Base-by-base conservation (phyloP, 305 asterid species). In the Fraxinus latifolia region DNA sequence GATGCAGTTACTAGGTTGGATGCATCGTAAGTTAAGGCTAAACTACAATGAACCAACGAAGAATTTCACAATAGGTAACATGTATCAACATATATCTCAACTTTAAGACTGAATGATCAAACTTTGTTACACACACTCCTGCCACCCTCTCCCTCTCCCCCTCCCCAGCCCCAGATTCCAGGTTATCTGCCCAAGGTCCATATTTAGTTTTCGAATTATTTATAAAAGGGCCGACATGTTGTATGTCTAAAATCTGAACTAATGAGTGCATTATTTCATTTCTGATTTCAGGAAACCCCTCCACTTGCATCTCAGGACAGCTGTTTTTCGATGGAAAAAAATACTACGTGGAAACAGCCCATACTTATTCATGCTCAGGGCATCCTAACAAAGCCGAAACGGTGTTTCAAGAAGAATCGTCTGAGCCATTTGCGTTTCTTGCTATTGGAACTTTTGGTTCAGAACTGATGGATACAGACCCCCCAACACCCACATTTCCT, bases 1-100 rank as follows among this genome's bases (percentile, higher is more conserved):
- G 80, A 84, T 84, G 83, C 95, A 93, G 97, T 88, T 93, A 85
- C 89, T 90, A 82, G 95, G 92, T 78, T 93, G 97, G 97, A 89
- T 90, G 93, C 92, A 92, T 75, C 91, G 90, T 60, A 93, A 89
- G 86, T 73, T 85, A 76, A 86, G 42, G 82, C 93, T 86, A 29
- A 89, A 87, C 84, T 77, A 87, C 81, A 86, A 83, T 15, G 89
- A 88, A 79, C 83, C 87, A 76, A 12, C 60, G 76, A 88, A 81
- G 88, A 88, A 83, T 83, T 88, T 87, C 86, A 74, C 81, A 70
- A 80, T 37, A 77, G 97, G 96, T 93, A 91, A 84, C 84, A 81
- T 74, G 15, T 25, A 71, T 78, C 21, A 14, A 47, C 1, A 47
- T 47, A 47, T 14, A 47, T 62, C 31, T 77, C 42, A 44, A 44